Conservation (phyloP, 441 rosid genomes). For the Capsella rubella region DNA sequence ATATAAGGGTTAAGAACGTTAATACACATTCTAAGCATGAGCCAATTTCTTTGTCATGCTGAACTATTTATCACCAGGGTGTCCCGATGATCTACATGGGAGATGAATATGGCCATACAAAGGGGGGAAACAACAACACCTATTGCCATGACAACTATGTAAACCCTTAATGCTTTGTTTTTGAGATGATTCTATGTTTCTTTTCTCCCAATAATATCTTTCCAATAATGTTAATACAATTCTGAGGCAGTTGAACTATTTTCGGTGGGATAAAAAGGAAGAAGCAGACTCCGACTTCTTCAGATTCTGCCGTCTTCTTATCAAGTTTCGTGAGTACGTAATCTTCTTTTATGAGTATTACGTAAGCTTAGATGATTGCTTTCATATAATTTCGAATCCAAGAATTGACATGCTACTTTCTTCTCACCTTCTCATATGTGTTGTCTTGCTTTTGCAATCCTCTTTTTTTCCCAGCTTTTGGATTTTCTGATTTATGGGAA, state of each 20-base stretch:
- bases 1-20: background rate
- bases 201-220: slow-evolving; percentile 32
- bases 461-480: slow-evolving; percentile 10
- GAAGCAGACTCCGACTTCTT: slow-evolving; percentile 79
- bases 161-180: slow-evolving; percentile 39
- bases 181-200: slow-evolving; percentile 25
- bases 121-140: slow-evolving; percentile 95
- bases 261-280: slow-evolving; percentile 93
- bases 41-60: background rate
- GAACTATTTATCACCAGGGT: slow-evolving; percentile 63
- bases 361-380: background rate
- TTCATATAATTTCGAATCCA: slow-evolving; percentile 14
- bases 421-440: background rate
- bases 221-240: slow-evolving; percentile 18
- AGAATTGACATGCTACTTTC: slow-evolving; percentile 3
- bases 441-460: slow-evolving; percentile 4
- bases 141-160: slow-evolving; percentile 97
- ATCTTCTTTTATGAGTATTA: slow-evolving; percentile 13
- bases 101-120: slow-evolving; percentile 98
- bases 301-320: slow-evolving; percentile 82
- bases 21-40: no score
- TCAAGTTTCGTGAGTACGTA: slow-evolving; percentile 79
- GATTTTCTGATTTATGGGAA: slow-evolving; percentile 24
- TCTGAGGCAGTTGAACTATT: slow-evolving; percentile 74
- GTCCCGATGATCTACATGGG: slow-evolving; percentile 98